Evolutionary conservation across 2,329 filamentous ascomycete species (phyloP).

Genomic region (Aspergillus ruber): DNA sequence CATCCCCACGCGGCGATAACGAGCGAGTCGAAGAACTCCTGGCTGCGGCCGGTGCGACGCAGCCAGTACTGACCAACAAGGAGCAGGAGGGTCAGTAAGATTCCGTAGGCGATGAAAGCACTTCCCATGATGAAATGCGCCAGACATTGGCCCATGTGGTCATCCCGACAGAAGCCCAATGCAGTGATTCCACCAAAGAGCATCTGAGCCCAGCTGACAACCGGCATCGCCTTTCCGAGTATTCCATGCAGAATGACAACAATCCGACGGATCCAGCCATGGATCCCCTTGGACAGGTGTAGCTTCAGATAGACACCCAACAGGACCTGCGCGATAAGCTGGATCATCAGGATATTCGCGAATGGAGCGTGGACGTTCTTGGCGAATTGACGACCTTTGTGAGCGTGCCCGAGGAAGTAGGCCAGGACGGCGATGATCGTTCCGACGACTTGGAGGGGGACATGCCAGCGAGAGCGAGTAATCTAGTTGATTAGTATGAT

Average conservation of each 20-base stretch:
- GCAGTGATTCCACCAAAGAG: conserved; percentile 90
- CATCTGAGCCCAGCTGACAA: conserved; percentile 89
- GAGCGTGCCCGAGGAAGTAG: conserved; percentile 85
- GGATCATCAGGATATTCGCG: conserved; percentile 70
- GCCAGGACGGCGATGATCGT: conserved; percentile 71
- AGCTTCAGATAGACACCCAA: conserved; percentile 83
- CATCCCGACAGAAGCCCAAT: conserved; percentile 84
- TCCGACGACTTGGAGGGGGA: conserved; percentile 73
- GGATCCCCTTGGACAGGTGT: conserved; percentile 77
- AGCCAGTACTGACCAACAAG: conserved; percentile 87
- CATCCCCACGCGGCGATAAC: conserved; percentile 93
- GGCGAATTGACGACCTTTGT: conserved; percentile 81
- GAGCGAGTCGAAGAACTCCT: conserved; percentile 92
- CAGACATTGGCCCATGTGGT: conserved; percentile 85
- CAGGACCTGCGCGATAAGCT: conserved; percentile 68
- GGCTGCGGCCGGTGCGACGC: conserved; percentile 71
- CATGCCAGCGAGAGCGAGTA: conserved; percentile 85
- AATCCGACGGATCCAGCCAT: conserved; percentile 67
- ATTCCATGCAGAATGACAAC: conserved; percentile 71
- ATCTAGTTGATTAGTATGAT: conserved; percentile 50
- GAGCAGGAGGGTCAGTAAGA: conserved; percentile 77
- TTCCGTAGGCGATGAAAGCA: conserved; percentile 90
- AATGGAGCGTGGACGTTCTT: conserved; percentile 76
- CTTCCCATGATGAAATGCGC: conserved; percentile 99
- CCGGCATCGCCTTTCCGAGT: conserved; percentile 78